Evolutionary conservation across 306 rosid genomes (phyloP), one percentile per base, ranked within the genome.

Genomic region (Cercis canadensis): DNA sequence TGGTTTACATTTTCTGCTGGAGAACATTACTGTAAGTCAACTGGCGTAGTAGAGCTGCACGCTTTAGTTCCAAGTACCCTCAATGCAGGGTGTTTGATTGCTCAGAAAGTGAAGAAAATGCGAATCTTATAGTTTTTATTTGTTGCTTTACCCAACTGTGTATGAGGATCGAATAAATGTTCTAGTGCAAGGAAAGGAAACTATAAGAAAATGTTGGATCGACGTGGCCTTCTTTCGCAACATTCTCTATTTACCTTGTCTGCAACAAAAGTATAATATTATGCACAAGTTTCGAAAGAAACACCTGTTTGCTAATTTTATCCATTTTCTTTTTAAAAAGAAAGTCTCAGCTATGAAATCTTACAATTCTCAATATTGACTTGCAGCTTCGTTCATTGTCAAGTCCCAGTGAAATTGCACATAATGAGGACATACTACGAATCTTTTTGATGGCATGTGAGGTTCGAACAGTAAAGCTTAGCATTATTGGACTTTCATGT

Each of bases 391-490:
- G 97, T 39, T 65, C 92, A 10, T 77, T 90, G 82, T 81, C 96
- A 37, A 90, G 87, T 76, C 94, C 98, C 43, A 58, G 89, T 69
- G 98, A 94, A 73, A 94, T 94, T 78, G 96, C 92, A 3, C 88
- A 88, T 11, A 94, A 90, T 74, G 98, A 90, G 37, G 98, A 94
- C 79, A 94, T 93, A 77, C 19, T 93, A 69, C 78, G 92, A 63
- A 93, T 93, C 33, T 93, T 93, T 84, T 76, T 90, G 80, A 82
- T 86, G 92, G 98, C 98, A 8, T 93, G 98, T 67, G 98, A 86
- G 80, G 89, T 91, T 74, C 88, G 82, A 65, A 87, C 89, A 40
- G 83, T 93, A 51, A 94, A 90, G 82, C 84, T 90, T 80, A 94
- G 98, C 80, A 86, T 90, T 61, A 86, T 90, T 78, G 97, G 96